Conservation (phyloP, 2,329 filamentous ascomycete genomes). For the Colletotrichum tabaci region DNA sequence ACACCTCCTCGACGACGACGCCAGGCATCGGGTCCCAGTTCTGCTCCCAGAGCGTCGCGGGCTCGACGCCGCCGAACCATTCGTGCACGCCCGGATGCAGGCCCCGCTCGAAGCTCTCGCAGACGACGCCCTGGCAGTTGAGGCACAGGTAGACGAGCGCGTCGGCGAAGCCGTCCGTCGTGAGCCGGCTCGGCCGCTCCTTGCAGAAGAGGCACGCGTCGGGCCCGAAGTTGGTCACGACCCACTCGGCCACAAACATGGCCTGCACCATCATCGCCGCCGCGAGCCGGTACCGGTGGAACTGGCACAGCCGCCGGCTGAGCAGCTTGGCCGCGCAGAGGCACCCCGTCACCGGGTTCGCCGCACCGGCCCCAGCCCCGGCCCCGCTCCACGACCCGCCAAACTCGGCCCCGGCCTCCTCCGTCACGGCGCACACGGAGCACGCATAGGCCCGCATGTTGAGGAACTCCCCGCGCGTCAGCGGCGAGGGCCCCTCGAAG, state of each 20-base stretch:
- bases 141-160: constrained; percentile 52
- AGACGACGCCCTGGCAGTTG: constrained; percentile 49
- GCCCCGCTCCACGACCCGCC: constrained; percentile 15
- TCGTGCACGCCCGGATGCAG: constrained; percentile 21
- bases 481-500: constrained; percentile 22
- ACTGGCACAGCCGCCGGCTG: constrained; percentile 50
- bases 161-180: constrained; percentile 24
- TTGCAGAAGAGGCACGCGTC: constrained; percentile 52
- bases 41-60: constrained; percentile 14
- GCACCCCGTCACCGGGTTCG: constrained; percentile 53
- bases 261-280: constrained; percentile 45
- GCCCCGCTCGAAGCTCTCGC: constrained; percentile 15
- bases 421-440: constrained; percentile 46
- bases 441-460: constrained; percentile 56
- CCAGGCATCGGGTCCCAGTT: constrained; percentile 9
- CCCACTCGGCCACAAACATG: constrained; percentile 49
- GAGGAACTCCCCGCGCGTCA: constrained; percentile 47
- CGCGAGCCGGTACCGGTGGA: constrained; percentile 52
- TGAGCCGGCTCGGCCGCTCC: constrained; percentile 27
- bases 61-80: constrained; percentile 40
- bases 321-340: constrained; percentile 55
- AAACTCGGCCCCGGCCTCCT: background rate
- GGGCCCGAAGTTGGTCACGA: constrained; percentile 44
- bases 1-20: too few relatives aligned
- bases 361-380: background rate